These are phyloP conservation scores for Herpotrichia juniperi DNA, from an alignment of 2,329 filamentous ascomycete genomes.

Conservation along the genomic window DNA sequence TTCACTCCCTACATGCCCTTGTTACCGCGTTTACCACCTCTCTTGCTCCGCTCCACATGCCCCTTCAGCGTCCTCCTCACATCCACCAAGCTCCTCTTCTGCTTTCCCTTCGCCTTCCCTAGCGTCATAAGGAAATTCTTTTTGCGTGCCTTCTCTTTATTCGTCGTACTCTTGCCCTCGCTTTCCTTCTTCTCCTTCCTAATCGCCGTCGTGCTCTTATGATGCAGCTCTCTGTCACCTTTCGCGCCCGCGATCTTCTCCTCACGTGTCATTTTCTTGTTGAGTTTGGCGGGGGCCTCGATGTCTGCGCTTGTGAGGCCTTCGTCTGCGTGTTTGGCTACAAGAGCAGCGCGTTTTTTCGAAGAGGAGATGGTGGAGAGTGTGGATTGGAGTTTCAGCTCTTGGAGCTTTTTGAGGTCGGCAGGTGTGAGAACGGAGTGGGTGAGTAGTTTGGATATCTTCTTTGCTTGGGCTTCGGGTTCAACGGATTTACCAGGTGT, in stretches of 20 bases:
- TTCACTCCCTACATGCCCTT: constrained; percentile 22
- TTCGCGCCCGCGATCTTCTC: constrained; percentile 84
- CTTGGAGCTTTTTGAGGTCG: constrained; percentile 91
- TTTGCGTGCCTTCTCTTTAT: constrained; percentile 93
- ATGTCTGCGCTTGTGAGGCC: constrained; percentile 90
- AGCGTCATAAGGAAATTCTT: constrained; percentile 99
- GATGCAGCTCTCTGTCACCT: constrained; percentile 81
- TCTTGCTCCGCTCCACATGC: constrained; percentile 83
- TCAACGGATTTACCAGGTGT: constrained; percentile 35
- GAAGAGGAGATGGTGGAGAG: constrained; percentile 64
- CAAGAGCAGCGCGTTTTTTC: constrained; percentile 47
- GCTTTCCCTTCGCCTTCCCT: constrained; percentile 93
- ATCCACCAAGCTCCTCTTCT: constrained; percentile 90
- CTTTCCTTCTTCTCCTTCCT: constrained; percentile 85
- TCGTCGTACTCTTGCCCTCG: constrained; percentile 94
- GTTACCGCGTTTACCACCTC: constrained; percentile 82
- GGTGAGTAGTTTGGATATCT: constrained; percentile 74
- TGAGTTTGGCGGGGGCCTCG: constrained; percentile 79
- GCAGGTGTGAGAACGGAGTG: constrained; percentile 94
- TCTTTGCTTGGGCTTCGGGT: constrained; percentile 44
- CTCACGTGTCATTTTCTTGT: constrained; percentile 84
- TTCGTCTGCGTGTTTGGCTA: constrained; percentile 77
- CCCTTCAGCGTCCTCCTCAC: constrained; percentile 79
- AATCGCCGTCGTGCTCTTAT: constrained; percentile 84
- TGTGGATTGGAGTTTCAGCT: constrained; percentile 77